phyloP scores from a whole-genome alignment of 164 flowering plant genomes.

The Dillenia turbinata region DNA sequence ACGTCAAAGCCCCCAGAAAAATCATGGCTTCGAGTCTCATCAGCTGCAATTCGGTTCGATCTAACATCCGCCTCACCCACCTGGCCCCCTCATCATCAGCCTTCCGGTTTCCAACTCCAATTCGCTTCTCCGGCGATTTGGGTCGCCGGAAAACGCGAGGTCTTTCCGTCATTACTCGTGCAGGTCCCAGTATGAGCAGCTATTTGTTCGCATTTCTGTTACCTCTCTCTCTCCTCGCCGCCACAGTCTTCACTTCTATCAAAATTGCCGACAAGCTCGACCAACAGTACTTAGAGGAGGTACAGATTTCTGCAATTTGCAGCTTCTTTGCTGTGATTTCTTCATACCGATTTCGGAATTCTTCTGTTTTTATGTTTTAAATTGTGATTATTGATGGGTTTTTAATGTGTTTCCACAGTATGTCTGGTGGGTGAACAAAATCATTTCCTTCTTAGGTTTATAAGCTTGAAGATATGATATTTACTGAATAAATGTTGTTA shows the following conservation, averaged over 20 bases:
- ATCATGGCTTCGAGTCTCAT: not conserved
- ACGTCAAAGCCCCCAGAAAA: not conserved
- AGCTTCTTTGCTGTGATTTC: not conserved
- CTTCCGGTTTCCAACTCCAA: not conserved
- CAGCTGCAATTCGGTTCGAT: not conserved
- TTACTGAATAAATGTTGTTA: no score
- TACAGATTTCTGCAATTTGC: conserved; percentile 8
- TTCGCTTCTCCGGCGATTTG: conserved; percentile 7
- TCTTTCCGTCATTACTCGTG: conserved; percentile 34
- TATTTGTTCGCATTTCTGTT: conserved; percentile 61
- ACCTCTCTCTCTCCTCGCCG: conserved; percentile 65
- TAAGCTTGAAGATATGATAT: no score
- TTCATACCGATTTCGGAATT: no score
- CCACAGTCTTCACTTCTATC: conserved; percentile 64
- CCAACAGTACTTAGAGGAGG: conserved; percentile 72
- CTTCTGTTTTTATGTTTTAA: conserved; percentile 5
- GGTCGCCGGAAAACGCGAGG: conserved; percentile 17
- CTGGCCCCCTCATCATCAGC: not conserved
- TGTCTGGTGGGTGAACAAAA: no score
- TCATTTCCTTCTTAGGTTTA: no score
- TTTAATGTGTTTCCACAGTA: no score
- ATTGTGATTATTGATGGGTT: not conserved
- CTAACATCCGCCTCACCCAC: not conserved
- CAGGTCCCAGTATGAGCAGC: conserved; percentile 40
- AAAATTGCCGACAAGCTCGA: conserved; percentile 81